Evolutionary conservation across 768 basidiomycete genomes (phyloP).

Genomic region (Mycena vitilis): DNA sequence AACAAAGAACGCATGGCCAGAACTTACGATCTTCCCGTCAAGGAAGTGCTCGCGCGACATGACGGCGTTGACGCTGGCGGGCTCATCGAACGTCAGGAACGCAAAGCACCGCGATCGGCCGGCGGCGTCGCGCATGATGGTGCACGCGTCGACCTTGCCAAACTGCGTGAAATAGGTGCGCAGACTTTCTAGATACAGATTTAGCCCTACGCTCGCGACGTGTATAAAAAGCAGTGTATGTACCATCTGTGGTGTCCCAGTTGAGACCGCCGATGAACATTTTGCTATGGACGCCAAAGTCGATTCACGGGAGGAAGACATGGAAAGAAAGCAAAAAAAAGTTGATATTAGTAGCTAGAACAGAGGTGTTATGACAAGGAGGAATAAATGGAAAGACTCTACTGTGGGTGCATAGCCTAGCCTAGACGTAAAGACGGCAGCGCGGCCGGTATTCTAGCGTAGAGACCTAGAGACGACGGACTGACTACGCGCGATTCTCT

Average conservation of each 20-base stretch:
- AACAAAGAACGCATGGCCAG: constrained; percentile 6
- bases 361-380: constrained; percentile 70
- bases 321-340: constrained; percentile 56
- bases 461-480: constrained; percentile 54
- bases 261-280: constrained; percentile 99
- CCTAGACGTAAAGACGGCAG: constrained; percentile 72
- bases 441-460: constrained; percentile 65
- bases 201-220: constrained; percentile 55
- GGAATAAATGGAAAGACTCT: constrained; percentile 72
- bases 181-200: constrained; percentile 69
- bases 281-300: constrained; percentile 75
- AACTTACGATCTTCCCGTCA: constrained; percentile 95
- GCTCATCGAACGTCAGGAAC: constrained; percentile 95
- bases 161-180: constrained; percentile 95
- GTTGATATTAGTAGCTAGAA: constrained; percentile 87
- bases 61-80: constrained; percentile 93
- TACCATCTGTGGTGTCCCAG: constrained; percentile 99
- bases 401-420: constrained; percentile 84
- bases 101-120: constrained; percentile 98
- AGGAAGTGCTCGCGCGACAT: constrained; percentile 95
- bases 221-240: constrained; percentile 54
- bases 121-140: constrained; percentile 97
- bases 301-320: constrained; percentile 42
- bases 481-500: constrained; percentile 52
- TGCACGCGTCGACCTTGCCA: constrained; percentile 96